Evolutionary conservation across 345 rosid species (phyloP).

Genomic region (Cardamine occulta): DNA sequence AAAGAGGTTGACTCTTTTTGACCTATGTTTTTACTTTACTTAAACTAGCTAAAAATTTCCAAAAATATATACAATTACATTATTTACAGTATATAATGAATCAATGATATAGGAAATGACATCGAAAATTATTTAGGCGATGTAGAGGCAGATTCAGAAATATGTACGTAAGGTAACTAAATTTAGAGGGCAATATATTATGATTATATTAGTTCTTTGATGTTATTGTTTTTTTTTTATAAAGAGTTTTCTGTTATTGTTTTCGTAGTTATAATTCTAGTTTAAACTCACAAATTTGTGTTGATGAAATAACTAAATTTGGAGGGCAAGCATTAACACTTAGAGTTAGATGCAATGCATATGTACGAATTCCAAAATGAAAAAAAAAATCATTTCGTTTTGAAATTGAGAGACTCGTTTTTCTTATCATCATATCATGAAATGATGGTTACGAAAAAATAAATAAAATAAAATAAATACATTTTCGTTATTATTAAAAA

Average conservation of each 20-base stretch:
- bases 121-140: neutral
- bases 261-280: neutral
- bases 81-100: neutral
- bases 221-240: neutral
- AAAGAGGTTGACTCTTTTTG: conserved; percentile 32
- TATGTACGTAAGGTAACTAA: neutral
- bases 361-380: neutral
- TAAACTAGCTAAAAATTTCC: neutral
- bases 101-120: neutral
- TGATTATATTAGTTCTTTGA: neutral
- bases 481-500: conserved; percentile 15
- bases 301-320: neutral
- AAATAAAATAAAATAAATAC: conserved; percentile 20
- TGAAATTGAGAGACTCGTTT: conserved; percentile 32
- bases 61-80: no score
- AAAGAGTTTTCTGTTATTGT: neutral
- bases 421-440: conserved; percentile 32
- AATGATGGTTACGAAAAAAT: conserved; percentile 23
- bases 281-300: neutral
- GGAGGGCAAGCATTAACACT: neutral
- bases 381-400: conserved; percentile 34
- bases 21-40: conserved; percentile 23
- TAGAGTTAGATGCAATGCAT: conserved; percentile 22
- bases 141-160: neutral
- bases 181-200: neutral